Evolutionary conservation across 2,329 filamentous ascomycete genomes (phyloP), one percentile per base, ranked within the genome.

Genomic region (Ilyonectria mors-panacis): DNA sequence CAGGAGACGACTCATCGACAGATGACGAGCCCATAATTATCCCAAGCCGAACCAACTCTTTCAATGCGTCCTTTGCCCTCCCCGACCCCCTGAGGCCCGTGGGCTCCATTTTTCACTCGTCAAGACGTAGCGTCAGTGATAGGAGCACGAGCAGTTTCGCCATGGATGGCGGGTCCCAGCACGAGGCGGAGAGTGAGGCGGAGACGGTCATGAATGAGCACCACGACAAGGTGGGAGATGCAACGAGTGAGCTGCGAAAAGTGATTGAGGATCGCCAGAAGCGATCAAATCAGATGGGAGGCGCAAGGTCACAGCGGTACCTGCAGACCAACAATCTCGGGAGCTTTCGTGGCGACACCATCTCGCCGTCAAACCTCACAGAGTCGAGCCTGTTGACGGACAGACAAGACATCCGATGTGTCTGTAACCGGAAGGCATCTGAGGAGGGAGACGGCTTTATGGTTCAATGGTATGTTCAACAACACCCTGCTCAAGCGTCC

Each of bases 21-120:
- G 89, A 92, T 68, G 89, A 91, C 60, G 89, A 91, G 63, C 88
- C 88, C 13, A 91, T 91, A 67, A 85, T 91, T 56, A 88, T 92
- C 44, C 89, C 89, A 33, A 91, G 88, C 75, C 84, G 88, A 48
- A 88, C 85, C 67, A 82, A 83, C 4, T 82, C 81, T 1, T 91
- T 91, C 62, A 78, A 77, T 53, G 75, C 81, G 17, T 91, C 89
- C 0, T 91, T 90, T 76, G 86, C 84, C 2, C 78, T 89, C 8
- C 87, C 87, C 0, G 86, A 88, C 60, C 86, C 87, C 1, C 78
- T 82, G 33, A 85, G 84, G 67, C 85, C 86, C 4, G 82, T 84
- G 2, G 82, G 82, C 2, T 83, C 85, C 48, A 83, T 86, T 23
- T 85, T 86, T 35, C 83, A 85, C 69, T 80, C 79, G 6, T 82